Base-by-base conservation (phyloP, 345 rosid genomes). In the Orychophragmus violaceus region DNA sequence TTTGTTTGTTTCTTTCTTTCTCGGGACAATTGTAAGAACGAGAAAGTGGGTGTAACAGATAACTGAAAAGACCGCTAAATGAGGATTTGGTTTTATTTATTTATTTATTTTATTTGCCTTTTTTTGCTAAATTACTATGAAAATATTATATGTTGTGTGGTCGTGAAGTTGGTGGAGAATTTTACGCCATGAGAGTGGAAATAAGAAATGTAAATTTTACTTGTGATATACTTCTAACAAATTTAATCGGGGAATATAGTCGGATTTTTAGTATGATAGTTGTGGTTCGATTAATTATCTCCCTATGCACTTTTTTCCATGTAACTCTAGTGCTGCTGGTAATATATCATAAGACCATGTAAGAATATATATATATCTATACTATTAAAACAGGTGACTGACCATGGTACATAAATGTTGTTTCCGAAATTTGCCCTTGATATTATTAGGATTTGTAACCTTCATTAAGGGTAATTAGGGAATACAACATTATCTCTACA, bases 31-130 rank as follows among this genome's bases (percentile, higher is more conserved):
- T 72, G 66, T 39, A 60, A 25, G 44, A 49, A 58, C 4, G 63
- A 22, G 37, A 57, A 72, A 37, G 27, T 64, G 6, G 76, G 22
- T 64, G 36, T 65, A 65, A 65, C 71, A 65, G 64, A 58, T 65
- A 65, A 65, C 66, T 58, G 71, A 72, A 49, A 28, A 13, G 35
- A 65, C 5, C 76, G 67, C 27, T 29, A 29, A 59, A 24, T 59
- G 49, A 37, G 76, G 76, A 9, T 56, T 66, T 55, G 12, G 45
- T 65, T 28, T 36, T 48, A 27, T 70, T 16, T 30, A 23, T 61
- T 0, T 37, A 1, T 39, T 60, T 9, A 1, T 21, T 61, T 0
- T 37, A 1, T 39, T 60, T 9, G 2, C 27, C 18, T 17, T 54
- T 42, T 54, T 62, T 3, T 25, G n/a, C 37, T 32, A 12, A 52